Evolutionary conservation across 805 yeast species (phyloP), one percentile per base, ranked within the genome.

Genomic region (Yamadazyma insecticola): DNA sequence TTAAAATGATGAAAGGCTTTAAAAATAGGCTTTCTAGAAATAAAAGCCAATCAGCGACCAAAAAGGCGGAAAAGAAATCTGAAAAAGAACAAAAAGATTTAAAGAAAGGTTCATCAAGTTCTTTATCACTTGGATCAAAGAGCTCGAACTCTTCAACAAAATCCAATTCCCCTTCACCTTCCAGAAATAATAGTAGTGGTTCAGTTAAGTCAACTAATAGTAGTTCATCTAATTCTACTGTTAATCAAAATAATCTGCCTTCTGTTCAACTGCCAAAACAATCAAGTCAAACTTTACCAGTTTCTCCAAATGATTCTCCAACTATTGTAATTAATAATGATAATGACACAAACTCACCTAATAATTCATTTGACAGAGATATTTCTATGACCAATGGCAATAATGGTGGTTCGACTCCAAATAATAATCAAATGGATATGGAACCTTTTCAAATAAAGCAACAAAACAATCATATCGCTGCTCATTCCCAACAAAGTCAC

Each of bases 1-100:
- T 31, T n/a, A 41, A 38, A 19, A 65, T 65, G 72, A 65, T 65
- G 70, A 65, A 64, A 55, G 72, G 72, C 12, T 65, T 65, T 44
- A 65, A 65, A 41, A 64, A 65, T 36, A 55, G 70, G 40, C 69
- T 65, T 45, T 58, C 70, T 13, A 50, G 72, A 37, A 62, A 60
- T 46, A 46, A n/a, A n/a, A n/a, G 40, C 9, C 34, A 39, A 42
- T 39, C 64, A 22, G 40, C 65, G 16, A 48, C 43, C 29, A 63
- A 63, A 37, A 56, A 60, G 35, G 24, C 50, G 2, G 60, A 62
- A 14, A 64, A 63, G 43, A 58, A 57, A 27, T n/a, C n/a, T n/a
- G 63, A 60, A 19, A 53, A 51, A 29, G 50, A 53, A 27, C 31
- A 30, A 14, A 43, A 43, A 19, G 47, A 43, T 13, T 3, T 24